Evolutionary conservation across 768 basidiomycete species (phyloP), one percentile per base, ranked within the genome.

Genomic region (Lactarius akahatsu): DNA sequence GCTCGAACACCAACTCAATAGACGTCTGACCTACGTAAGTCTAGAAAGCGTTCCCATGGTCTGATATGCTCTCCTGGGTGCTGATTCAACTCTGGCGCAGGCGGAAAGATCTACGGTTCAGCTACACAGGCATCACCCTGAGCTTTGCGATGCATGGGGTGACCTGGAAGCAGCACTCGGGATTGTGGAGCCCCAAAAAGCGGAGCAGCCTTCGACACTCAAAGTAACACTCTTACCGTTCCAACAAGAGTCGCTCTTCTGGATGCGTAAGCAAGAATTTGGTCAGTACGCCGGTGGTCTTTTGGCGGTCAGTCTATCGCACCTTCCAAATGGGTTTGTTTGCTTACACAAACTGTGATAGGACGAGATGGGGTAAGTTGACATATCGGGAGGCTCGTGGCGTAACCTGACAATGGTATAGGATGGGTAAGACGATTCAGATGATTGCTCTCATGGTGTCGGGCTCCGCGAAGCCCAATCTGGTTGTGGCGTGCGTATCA

Each of bases 381-480:
- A 36, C 60, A 34, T 61, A 10, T 43, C 64, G 63, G 57, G n/a
- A 54, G 7, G 23, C 34, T n/a, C 52, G 23, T 62, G 41, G 13
- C 58, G 65, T 64, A 36, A 71, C 30, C 50, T 67, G 26, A 70
- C 69, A 47, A n/a, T 20, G 10, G 43, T 59, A 52, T 69, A 90
- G 91, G 23, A 94, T 95, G 92, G 91, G 91, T 16, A 94, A 95
- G 77, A 99, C 96, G 0, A 98, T 99, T 66, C 97, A 99, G 74
- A 94, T 95, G 70, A 96, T 99, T 59, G 84, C 95, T 1, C 81
- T 98, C 45, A 81, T 99, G 43, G 86, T 96, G 5, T 86, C 90
- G 1, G 92, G 95, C 72, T 74, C 82, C 57, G 78, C 81, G 67
- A 90, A 86, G 74, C 94, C 95, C 2, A 96, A 95, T 70, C 83